Base-by-base conservation (phyloP, 495 filamentous ascomycete genomes). In the Penicillium paxilli region DNA sequence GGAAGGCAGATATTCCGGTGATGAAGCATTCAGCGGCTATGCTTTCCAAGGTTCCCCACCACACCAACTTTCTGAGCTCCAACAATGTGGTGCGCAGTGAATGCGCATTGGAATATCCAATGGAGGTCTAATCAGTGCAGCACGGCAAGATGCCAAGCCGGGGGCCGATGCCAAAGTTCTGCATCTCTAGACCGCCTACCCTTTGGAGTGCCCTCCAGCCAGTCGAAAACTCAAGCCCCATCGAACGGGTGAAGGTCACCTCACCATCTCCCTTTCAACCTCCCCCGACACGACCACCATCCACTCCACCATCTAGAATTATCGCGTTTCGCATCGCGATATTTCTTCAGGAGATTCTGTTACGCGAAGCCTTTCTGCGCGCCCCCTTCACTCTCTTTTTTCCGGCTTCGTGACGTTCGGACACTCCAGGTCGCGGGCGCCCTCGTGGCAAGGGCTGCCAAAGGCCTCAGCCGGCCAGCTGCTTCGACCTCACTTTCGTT, bases 391-490 rank as follows among this genome's bases (percentile, higher is more conserved):
- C 66, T 49, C 63, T 68, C 61, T 66, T 74, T 67, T 58, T 32
- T 35, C 47, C 63, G 64, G 64, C 65, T 72, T 67, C 70, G 70
- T 69, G 64, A 71, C 68, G 65, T 73, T 60, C 64, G 65, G 68
- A 64, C 59, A 70, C 60, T 44, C 44, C 60, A 70, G 73, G 74
- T 75, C 73, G 71, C 69, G 67, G 73, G 73, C 75, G 75, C 75
- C 75, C 75, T 78, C 72, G 75, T 78, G 75, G 75, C 75, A 78
- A 78, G 75, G 75, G 71, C 75, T 73, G 75, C 74, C 74, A 72
- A 70, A 76, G 73, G 72, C 76, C 75, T 75, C 69, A 71, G 62
- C 63, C 66, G 71, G 71, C 74, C 72, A 69, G 73, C 70, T 72
- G 65, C 64, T 68, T 68, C 58, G 59, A 67, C 68, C 60, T 40